phyloP scores from a whole-genome alignment of 2,329 filamentous ascomycete species.

The Epichloe gansuensis region DNA sequence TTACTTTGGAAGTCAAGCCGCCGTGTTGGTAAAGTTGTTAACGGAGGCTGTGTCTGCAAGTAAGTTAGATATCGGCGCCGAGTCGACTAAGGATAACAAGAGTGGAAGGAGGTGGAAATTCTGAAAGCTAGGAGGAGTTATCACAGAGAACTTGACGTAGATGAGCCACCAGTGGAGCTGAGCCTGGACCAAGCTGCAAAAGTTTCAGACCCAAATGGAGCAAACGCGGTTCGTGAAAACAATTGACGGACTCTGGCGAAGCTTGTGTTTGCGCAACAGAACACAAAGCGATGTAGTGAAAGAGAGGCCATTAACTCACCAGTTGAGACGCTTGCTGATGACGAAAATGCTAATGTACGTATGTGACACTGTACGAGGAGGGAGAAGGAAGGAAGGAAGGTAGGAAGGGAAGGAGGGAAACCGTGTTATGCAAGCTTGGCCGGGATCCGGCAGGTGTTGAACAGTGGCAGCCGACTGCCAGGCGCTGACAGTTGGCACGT shows the following conservation, averaged over 20 bases:
- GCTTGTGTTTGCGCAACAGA: too few relatives aligned
- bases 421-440: not conserved
- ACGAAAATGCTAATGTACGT: not conserved
- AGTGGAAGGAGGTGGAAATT: too few relatives aligned
- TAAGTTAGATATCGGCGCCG: not conserved
- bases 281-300: not conserved
- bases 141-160: too few relatives aligned
- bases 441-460: not conserved
- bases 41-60: too few relatives aligned
- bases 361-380: not conserved
- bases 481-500: not conserved
- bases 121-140: too few relatives aligned
- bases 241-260: too few relatives aligned
- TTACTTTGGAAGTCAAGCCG: not conserved
- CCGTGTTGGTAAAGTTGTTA: not conserved
- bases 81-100: not conserved
- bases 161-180: too few relatives aligned
- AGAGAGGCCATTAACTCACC: not conserved
- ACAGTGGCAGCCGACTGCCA: not conserved
- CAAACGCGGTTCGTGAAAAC: too few relatives aligned
- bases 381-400: conserved; percentile 1
- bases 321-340: not conserved
- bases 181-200: too few relatives aligned
- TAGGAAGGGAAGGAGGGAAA: conserved; percentile 2
- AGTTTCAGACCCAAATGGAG: too few relatives aligned